These are phyloP conservation scores for Nicotiana attenuata DNA, from an alignment of 257 asterid species.

Conservation along the genomic window DNA sequence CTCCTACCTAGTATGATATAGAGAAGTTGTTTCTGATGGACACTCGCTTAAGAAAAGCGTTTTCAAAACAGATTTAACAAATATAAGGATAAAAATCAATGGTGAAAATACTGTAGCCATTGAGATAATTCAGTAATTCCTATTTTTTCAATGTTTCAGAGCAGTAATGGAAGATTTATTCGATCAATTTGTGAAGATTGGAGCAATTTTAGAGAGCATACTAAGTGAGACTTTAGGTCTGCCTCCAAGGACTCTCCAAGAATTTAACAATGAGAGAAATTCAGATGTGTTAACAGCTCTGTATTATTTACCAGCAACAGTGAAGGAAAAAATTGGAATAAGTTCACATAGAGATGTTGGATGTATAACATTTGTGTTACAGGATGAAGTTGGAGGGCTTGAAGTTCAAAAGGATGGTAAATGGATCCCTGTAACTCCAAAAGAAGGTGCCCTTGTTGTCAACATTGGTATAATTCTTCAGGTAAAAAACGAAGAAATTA, in stretches of 20 bases:
- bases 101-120: too few species aligned
- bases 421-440: slow-evolving; percentile 40
- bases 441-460: slow-evolving; percentile 36
- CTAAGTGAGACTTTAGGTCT: slow-evolving; percentile 51
- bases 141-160: slow-evolving; percentile 19
- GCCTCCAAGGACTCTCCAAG: slow-evolving; percentile 34
- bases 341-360: slow-evolving; percentile 46
- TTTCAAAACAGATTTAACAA: too few species aligned
- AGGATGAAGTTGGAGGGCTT: slow-evolving; percentile 59
- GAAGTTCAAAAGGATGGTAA: slow-evolving; percentile 36
- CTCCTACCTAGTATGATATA: too few species aligned
- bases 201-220: slow-evolving; percentile 34
- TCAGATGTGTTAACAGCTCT: slow-evolving; percentile 52
- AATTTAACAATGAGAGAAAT: slow-evolving; percentile 44
- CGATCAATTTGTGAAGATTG: slow-evolving; percentile 24
- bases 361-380: slow-evolving; percentile 38
- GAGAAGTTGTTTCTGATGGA: too few species aligned
- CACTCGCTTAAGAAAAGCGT: too few species aligned
- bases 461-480: slow-evolving; percentile 39
- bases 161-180: slow-evolving; percentile 40
- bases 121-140: neutral
- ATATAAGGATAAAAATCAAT: too few species aligned
- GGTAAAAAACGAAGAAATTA: slow-evolving; percentile 8
- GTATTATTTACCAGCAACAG: slow-evolving; percentile 41
- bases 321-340: slow-evolving; percentile 33